These are phyloP conservation scores for Phoenix roebelenii DNA, from an alignment of 176 grass and related monocot genomes.

Conservation along the genomic window DNA sequence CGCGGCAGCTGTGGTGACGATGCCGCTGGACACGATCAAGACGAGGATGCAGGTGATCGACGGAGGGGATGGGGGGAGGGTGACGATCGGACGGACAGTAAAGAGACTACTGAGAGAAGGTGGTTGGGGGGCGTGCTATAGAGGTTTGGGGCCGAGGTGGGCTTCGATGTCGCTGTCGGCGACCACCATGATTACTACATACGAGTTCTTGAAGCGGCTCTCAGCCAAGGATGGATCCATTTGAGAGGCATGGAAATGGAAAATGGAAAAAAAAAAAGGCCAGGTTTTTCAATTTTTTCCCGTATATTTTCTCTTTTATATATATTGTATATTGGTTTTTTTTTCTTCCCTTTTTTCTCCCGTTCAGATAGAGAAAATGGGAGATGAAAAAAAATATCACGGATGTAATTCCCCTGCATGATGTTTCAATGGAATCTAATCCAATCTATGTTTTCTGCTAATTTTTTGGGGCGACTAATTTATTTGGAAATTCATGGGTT, in stretches of 20 bases:
- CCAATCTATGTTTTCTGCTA: too few relatives aligned
- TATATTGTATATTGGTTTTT: too few relatives aligned
- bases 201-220: conserved; percentile 21
- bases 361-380: too few relatives aligned
- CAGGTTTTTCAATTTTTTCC: neutral
- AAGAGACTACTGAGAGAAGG: conserved; percentile 65
- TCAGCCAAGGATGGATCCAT: conserved; percentile 11
- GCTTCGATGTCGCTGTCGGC: conserved; percentile 13
- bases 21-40: conserved; percentile 96
- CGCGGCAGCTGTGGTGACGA: conserved; percentile 69
- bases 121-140: conserved; percentile 31
- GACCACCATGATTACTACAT: conserved; percentile 21
- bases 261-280: neutral
- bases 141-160: conserved; percentile 15
- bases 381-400: too few relatives aligned
- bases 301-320: too few relatives aligned
- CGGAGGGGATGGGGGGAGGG: conserved; percentile 18
- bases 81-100: conserved; percentile 48
- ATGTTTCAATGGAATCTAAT: too few relatives aligned
- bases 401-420: too few relatives aligned
- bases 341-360: too few relatives aligned
- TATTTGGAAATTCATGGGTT: too few relatives aligned
- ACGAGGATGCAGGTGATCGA: conserved; percentile 93
- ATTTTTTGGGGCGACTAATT: too few relatives aligned
- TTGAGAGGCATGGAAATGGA: conserved; percentile 1